Evolutionary conservation across 2,329 filamentous ascomycete species (phyloP), one percentile per base, ranked within the genome.

Genomic region (Emericellopsis cladophorae): DNA sequence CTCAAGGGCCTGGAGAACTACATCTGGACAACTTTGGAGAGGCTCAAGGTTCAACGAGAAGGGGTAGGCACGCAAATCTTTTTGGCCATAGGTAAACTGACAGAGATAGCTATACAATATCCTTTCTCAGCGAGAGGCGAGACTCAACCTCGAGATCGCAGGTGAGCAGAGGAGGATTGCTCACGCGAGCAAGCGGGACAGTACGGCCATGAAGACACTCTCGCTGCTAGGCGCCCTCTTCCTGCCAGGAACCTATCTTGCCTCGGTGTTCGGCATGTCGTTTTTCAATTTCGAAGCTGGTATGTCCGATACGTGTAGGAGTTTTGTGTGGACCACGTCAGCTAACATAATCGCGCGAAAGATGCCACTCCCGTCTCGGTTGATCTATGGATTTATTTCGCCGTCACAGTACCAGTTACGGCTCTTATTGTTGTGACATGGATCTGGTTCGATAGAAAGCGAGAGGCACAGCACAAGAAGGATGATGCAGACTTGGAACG

Each of bases 221-320:
- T 79, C 76, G 0, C 65, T 81, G 1, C 68, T 81, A 42, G 77
- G 76, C 23, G 74, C 75, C 33, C 61, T 81, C 33, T 81, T 81
- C 49, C 60, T 81, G 6, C 76, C 76, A 0, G 76, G 75, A 2
- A 79, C 75, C 1, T 78, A 72, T 47, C 64, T 81, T 15, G 69
- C 76, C 8, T 80, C 76, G 1, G 62, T 81, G 21, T 81, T 81
- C 49, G 72, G 69, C 61, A 81, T 79, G 74, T 74, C 74, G 0
- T 81, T 81, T 53, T 81, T 81, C 60, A 69, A 80, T 56, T 80
- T 79, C 48, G 68, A 68, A 46, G 57, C 23, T 18, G 33, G 18
- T 36, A 40, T 4, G 26, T 29, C 26, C 12, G 7, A 9, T 3
- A 29, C 12, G 26, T 2, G 12, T 29, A 12, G 4, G 26, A 12